Percentiles rank a stretch among this genome's conserved stretches.
Evolutionary conservation across 257 asterid genomes (phyloP).

Genomic region (Paulownia fortunei): DNA sequence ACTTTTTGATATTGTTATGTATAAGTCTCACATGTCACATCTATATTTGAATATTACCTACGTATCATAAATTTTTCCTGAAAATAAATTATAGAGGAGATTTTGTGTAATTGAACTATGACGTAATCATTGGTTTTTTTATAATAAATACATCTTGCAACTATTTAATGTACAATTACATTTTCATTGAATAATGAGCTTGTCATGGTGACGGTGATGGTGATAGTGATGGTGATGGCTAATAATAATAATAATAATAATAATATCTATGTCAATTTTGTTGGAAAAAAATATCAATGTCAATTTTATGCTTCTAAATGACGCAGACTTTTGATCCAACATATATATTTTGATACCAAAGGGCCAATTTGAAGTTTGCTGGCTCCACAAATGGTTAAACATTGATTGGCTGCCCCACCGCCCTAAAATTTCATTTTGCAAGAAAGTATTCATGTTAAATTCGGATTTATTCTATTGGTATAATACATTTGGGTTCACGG

Average conservation of each 20-base stretch:
- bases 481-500: too few species aligned
- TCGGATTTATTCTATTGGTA: too few species aligned
- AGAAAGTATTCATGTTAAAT: neutral
- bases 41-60: too few species aligned
- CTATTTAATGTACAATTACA: too few species aligned
- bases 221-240: neutral
- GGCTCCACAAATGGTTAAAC: neutral
- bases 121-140: neutral
- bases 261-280: neutral
- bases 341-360: neutral
- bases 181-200: neutral
- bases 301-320: neutral
- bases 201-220: too few species aligned
- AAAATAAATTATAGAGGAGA: neutral
- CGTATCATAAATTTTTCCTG: too few species aligned
- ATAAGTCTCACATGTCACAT: too few species aligned
- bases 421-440: neutral
- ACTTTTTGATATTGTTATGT: too few species aligned
- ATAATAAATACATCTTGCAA: neutral
- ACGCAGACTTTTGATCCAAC: neutral
- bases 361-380: neutral
- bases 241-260: too few species aligned
- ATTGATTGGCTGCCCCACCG: neutral
- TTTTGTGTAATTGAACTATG: neutral
- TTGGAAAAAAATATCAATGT: neutral